Evolutionary conservation across 257 asterid species (phyloP).

Genomic region (Solanum piurae): DNA sequence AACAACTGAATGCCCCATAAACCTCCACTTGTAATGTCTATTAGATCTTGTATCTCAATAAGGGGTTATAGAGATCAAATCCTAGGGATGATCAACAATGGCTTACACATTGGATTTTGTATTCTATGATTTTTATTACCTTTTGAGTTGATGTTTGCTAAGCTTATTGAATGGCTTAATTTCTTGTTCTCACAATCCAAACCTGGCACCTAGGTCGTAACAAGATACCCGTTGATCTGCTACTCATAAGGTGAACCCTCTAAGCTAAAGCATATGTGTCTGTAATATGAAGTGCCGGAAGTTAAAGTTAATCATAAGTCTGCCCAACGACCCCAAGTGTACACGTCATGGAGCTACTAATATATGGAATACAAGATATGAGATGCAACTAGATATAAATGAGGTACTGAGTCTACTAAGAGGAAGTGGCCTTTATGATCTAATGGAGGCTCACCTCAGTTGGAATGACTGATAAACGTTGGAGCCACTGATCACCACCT

Average conservation of each 20-base stretch:
- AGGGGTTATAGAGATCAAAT: constrained; percentile 45
- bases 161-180: too few relatives aligned
- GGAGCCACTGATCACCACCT: too few relatives aligned
- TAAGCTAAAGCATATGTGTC: neutral
- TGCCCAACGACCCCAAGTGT: neutral
- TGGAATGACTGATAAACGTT: too few relatives aligned
- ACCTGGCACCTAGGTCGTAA: neutral
- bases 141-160: constrained; percentile 36
- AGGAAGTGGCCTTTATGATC: too few relatives aligned
- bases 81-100: constrained; percentile 93
- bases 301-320: neutral
- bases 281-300: too few relatives aligned
- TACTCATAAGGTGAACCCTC: neutral
- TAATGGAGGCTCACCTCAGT: too few relatives aligned
- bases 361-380: neutral
- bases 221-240: neutral
- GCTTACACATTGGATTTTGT: constrained; percentile 93
- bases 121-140: constrained; percentile 70
- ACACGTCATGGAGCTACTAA: neutral
- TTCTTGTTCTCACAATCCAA: neutral
- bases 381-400: neutral
- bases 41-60: too few relatives aligned
- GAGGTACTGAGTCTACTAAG: too few relatives aligned
- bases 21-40: too few relatives aligned
- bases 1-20: neutral